A percentile compares a stretch with the other conserved stretches of the same genome.
phyloP scores from a whole-genome alignment of 2,329 filamentous ascomycete species.

The Fusarium secorum region DNA sequence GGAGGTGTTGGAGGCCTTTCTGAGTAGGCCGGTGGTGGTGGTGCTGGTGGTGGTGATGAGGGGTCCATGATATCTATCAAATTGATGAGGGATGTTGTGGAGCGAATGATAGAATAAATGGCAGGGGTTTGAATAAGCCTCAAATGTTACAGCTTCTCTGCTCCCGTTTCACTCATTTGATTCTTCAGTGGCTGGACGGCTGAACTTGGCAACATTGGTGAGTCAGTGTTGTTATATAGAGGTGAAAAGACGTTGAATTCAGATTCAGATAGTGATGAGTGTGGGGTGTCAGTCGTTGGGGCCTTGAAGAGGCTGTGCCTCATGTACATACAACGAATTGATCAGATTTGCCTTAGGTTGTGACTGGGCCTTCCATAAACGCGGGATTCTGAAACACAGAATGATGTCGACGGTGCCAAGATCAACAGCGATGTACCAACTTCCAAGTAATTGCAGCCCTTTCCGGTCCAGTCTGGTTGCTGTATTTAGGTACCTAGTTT shows the following conservation, averaged over 20 bases:
- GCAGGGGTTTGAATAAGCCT: background rate
- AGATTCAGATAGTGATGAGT: background rate
- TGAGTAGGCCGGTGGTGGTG: slow-evolving; percentile 28
- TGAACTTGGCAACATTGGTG: background rate
- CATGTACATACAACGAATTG: slow-evolving; percentile 1
- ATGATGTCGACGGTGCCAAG: slow-evolving; percentile 9
- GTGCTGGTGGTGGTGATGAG: slow-evolving; percentile 23
- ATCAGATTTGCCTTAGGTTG: background rate
- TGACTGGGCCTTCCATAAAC: background rate
- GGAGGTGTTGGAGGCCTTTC: slow-evolving; percentile 26
- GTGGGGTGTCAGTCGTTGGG: slow-evolving; percentile 18
- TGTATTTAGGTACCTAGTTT: background rate
- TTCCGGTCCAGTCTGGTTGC: background rate
- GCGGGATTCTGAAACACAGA: slow-evolving; percentile 11
- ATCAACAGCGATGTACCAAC: background rate
- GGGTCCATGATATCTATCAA: slow-evolving; percentile 4
- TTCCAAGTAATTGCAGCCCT: background rate
- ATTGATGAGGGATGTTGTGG: background rate
- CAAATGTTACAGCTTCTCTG: background rate
- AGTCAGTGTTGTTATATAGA: background rate
- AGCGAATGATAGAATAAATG: background rate
- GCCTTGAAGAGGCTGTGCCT: slow-evolving; percentile 11
- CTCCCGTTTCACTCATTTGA: background rate
- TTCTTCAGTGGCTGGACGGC: background rate
- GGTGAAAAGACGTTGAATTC: background rate